These are phyloP conservation scores for Thraustochytrium sp. DNA, from an alignment of 352 stramenopile species.

Conservation along the genomic window DNA sequence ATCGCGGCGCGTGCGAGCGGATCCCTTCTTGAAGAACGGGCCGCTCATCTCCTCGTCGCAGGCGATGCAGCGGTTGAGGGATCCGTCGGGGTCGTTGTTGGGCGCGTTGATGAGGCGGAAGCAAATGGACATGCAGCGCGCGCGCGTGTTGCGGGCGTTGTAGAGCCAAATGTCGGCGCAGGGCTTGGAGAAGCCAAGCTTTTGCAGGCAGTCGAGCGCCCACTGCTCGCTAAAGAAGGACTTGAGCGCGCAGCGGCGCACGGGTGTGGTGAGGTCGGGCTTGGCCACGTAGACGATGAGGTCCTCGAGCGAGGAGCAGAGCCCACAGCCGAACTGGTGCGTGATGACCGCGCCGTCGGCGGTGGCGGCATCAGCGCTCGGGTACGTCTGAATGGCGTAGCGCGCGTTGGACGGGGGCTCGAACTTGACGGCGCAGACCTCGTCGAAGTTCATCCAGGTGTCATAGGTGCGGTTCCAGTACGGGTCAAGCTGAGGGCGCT, in stretches of 20 bases:
- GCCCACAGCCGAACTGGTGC: slow-evolving; percentile 7
- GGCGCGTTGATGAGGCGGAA: background rate
- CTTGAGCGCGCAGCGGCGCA: slow-evolving; percentile 29
- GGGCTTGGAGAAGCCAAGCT: background rate
- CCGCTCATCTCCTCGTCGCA: slow-evolving; percentile 25
- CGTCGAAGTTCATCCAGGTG: background rate
- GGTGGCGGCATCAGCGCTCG: background rate
- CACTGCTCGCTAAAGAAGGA: slow-evolving; percentile 8
- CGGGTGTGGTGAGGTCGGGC: slow-evolving; percentile 27
- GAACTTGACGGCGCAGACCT: slow-evolving; percentile 25
- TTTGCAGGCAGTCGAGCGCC: slow-evolving; percentile 10
- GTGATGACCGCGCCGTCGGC: slow-evolving; percentile 8
- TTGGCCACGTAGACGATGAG: slow-evolving; percentile 24
- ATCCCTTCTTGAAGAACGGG: background rate
- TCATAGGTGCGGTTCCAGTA: background rate
- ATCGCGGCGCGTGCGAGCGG: background rate
- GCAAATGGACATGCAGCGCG: slow-evolving; percentile 22
- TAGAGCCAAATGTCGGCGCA: slow-evolving; percentile 37
- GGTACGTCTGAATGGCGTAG: background rate
- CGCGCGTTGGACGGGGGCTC: background rate
- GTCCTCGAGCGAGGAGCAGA: slow-evolving; percentile 21
- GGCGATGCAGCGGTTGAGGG: slow-evolving; percentile 1
- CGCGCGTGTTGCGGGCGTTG: slow-evolving; percentile 25
- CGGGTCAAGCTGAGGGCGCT: background rate
- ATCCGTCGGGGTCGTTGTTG: background rate